A percentile compares a stretch with the other conserved stretches of the same genome.
phyloP scores from a whole-genome alignment of 352 stramenopile genomes.

The Pythium utonaiense region DNA sequence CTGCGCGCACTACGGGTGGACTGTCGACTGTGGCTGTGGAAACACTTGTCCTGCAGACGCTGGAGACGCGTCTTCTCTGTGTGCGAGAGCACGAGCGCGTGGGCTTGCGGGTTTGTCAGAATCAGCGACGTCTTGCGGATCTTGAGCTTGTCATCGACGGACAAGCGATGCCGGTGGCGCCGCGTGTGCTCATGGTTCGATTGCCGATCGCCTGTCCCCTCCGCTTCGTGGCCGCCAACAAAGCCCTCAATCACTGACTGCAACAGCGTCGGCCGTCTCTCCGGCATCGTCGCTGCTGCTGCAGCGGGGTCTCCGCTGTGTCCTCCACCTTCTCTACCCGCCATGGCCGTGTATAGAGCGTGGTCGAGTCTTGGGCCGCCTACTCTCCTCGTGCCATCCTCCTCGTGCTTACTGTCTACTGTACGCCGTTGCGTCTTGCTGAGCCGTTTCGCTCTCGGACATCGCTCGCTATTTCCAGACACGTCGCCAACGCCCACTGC shows the following conservation, averaged over 20 bases:
- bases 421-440: no score
- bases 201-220: background rate
- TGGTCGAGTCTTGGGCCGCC: background rate
- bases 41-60: constrained; percentile 38
- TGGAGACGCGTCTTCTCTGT: constrained; percentile 38
- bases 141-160: constrained; percentile 34
- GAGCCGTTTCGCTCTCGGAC: background rate
- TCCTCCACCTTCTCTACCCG: background rate
- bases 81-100: constrained; percentile 38
- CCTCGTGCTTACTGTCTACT: no score
- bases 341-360: constrained; percentile 2
- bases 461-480: background rate
- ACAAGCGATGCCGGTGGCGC: constrained; percentile 22
- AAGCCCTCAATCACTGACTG: constrained; percentile 15
- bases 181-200: background rate
- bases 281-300: no score
- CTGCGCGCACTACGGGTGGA: constrained; percentile 4
- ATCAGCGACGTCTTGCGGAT: constrained; percentile 52
- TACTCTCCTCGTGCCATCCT: background rate
- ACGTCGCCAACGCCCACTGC: background rate
- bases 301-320: background rate
- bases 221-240: constrained; percentile 3
- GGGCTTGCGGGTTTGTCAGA: constrained; percentile 36
- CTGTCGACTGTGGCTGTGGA: constrained; percentile 19
- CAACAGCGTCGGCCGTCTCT: constrained; percentile 11